Conservation (phyloP, 2,329 filamentous ascomycete species). For the Passalora sequoiae region DNA sequence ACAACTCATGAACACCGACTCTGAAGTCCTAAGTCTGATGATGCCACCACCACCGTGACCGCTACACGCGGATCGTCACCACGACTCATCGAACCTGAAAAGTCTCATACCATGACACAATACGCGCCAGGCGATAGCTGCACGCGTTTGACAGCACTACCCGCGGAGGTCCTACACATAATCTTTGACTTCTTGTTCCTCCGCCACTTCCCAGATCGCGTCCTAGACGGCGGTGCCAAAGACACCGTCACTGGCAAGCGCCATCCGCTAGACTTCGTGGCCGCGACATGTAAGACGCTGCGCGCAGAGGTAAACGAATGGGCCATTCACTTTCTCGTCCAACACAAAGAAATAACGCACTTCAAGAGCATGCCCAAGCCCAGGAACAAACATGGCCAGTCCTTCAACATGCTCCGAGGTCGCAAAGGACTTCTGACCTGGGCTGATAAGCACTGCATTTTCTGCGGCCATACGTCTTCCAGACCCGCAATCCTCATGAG, state of each 20-base stretch:
- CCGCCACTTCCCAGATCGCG: constrained; percentile 23
- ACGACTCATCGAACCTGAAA: too few species aligned
- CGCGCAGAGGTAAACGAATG: constrained; percentile 25
- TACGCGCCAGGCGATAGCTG: too few species aligned
- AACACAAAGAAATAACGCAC: constrained; percentile 24
- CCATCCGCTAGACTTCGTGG: constrained; percentile 23
- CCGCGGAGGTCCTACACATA: constrained; percentile 26
- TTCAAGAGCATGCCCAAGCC: constrained; percentile 9
- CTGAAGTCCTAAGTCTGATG: too few species aligned
- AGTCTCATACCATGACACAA: too few species aligned
- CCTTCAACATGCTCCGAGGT: constrained; percentile 15
- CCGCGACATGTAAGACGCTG: constrained; percentile 23
- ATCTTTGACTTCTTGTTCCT: constrained; percentile 29
- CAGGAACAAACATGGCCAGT: constrained; percentile 4
- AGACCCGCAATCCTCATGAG: constrained; percentile 29
- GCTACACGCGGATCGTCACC: too few species aligned
- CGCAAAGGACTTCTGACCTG: constrained; percentile 23
- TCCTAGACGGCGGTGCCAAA: constrained; percentile 5
- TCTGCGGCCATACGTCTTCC: constrained; percentile 28
- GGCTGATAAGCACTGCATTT: constrained; percentile 26
- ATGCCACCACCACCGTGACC: too few species aligned
- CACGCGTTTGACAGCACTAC: too few species aligned
- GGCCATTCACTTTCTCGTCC: constrained; percentile 26
- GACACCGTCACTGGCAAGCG: background rate
- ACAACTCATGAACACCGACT: too few species aligned